Evolutionary conservation across 352 stramenopile species (phyloP).

Genomic region (Pythium dissimile): DNA sequence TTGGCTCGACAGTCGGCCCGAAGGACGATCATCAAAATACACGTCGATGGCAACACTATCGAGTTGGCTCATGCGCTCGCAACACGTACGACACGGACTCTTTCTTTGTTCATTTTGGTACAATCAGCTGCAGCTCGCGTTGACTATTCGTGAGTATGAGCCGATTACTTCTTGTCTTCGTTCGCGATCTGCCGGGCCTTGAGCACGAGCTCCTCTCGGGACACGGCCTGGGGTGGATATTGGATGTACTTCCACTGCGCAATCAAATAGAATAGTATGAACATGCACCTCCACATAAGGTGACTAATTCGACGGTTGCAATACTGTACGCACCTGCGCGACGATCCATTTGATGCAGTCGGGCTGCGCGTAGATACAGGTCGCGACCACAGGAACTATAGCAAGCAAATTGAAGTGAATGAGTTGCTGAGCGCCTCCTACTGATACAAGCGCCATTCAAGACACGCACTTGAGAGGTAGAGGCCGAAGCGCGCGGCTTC

Average conservation of each 20-base stretch:
- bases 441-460: background rate
- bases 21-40: too few relatives aligned
- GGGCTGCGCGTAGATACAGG: conserved; percentile 81
- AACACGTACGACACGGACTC: background rate
- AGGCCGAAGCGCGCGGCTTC: conserved; percentile 67
- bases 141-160: background rate
- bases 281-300: too few relatives aligned
- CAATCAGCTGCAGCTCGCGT: background rate
- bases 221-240: conserved; percentile 73
- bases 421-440: too few relatives aligned
- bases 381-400: conserved; percentile 73
- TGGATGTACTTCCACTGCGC: conserved; percentile 81
- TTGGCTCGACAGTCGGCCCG: background rate
- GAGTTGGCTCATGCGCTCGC: too few relatives aligned
- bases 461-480: conserved; percentile 61
- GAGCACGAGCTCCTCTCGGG: conserved; percentile 70
- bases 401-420: too few relatives aligned
- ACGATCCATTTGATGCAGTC: conserved; percentile 84
- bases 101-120: background rate
- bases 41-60: too few relatives aligned
- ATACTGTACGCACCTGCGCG: conserved; percentile 34
- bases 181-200: conserved; percentile 72
- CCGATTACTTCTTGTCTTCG: conserved; percentile 37
- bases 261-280: background rate
- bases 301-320: background rate